phyloP scores from a whole-genome alignment of 768 basidiomycete genomes.

The Mycena venus region DNA sequence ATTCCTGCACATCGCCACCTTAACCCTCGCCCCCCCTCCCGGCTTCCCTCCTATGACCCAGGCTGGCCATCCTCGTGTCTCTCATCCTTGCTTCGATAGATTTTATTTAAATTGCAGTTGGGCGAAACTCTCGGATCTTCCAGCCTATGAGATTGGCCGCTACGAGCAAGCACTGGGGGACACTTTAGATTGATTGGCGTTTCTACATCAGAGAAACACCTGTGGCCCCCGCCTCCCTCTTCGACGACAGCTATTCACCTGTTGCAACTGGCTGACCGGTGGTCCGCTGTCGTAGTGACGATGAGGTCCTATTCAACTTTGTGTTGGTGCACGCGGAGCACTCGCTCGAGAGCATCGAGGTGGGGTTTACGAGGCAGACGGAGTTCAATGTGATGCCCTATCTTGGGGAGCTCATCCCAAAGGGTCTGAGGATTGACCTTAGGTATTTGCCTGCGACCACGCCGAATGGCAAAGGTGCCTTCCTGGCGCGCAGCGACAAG shows the following conservation, averaged over 20 bases:
- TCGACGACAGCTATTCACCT: constrained; percentile 36
- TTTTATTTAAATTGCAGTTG: constrained; percentile 95
- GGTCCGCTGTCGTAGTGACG: constrained; percentile 67
- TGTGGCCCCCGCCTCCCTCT: constrained; percentile 32
- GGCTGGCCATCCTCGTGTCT: constrained; percentile 89
- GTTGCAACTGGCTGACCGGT: constrained; percentile 51
- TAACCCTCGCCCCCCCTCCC: constrained; percentile 59
- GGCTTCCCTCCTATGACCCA: constrained; percentile 88
- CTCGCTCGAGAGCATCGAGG: neutral
- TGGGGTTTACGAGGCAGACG: neutral
- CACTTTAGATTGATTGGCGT: constrained; percentile 90
- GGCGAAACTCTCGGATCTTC: constrained; percentile 93
- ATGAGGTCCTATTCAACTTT: constrained; percentile 20
- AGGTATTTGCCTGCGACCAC: constrained; percentile 37
- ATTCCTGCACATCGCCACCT: constrained; percentile 28
- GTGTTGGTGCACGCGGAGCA: neutral
- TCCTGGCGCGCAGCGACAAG: constrained; percentile 39
- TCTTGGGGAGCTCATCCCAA: neutral
- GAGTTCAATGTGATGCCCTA: constrained; percentile 9
- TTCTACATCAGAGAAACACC: constrained; percentile 89
- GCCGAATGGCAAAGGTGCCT: constrained; percentile 37
- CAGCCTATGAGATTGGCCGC: constrained; percentile 86
- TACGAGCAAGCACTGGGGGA: constrained; percentile 92
- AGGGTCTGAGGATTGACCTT: neutral
- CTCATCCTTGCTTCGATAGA: constrained; percentile 90